phyloP scores from a whole-genome alignment of 2,329 filamentous ascomycete species.

The Fusarium tanahbumbuense region DNA sequence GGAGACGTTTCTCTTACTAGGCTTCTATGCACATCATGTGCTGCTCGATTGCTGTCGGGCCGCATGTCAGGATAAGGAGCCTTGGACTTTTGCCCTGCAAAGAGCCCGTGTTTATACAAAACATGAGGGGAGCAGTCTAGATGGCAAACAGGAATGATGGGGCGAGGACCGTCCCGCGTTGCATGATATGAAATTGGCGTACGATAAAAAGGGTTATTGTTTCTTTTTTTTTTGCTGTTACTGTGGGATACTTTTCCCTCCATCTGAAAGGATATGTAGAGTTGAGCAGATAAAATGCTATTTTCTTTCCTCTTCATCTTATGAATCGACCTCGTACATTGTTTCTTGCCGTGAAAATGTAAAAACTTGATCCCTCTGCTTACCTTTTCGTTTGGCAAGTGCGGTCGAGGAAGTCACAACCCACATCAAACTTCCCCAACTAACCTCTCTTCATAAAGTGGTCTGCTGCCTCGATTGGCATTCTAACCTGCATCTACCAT shows the following conservation, averaged over 20 bases:
- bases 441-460: background rate
- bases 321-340: background rate
- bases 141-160: conserved; percentile 59
- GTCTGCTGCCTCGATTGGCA: background rate
- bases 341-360: background rate
- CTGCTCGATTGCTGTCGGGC: conserved; percentile 41
- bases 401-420: background rate
- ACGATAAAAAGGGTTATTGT: conserved; percentile 49
- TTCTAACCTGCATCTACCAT: background rate
- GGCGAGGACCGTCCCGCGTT: conserved; percentile 58
- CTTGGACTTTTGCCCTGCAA: conserved; percentile 58
- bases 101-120: conserved; percentile 29
- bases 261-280: conserved; percentile 35
- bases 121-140: conserved; percentile 32
- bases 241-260: conserved; percentile 14
- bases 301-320: conserved; percentile 17
- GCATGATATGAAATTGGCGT: conserved; percentile 64
- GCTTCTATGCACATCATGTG: conserved; percentile 34
- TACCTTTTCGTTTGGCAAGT: background rate
- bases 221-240: conserved; percentile 40
- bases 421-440: background rate
- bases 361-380: background rate
- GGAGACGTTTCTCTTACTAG: conserved; percentile 17
- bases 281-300: conserved; percentile 39
- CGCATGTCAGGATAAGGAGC: conserved; percentile 56